Conservation (phyloP, 176 grass and related monocot genomes). For the Oryza australiensis region DNA sequence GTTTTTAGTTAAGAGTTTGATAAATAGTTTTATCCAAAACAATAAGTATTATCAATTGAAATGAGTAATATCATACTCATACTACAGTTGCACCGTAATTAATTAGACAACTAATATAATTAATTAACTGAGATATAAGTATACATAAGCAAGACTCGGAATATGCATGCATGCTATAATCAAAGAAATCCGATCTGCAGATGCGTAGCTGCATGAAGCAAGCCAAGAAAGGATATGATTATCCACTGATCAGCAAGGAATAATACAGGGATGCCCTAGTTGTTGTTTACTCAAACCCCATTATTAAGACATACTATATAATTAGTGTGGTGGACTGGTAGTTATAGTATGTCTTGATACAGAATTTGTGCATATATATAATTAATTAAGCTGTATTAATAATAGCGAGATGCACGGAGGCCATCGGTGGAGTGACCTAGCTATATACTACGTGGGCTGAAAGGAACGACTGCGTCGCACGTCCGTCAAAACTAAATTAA, state of each 20-base stretch:
- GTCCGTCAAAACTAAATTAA: constrained; percentile 8
- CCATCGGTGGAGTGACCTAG: not conserved
- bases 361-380: not conserved
- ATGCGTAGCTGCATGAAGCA: constrained; percentile 8
- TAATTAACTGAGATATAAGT: not conserved
- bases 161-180: not conserved
- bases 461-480: constrained; percentile 42
- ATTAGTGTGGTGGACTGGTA: not conserved
- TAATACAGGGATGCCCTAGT: constrained; percentile 29
- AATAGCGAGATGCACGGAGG: constrained; percentile 36
- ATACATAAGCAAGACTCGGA: not conserved
- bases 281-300: constrained; percentile 30
- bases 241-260: constrained; percentile 32
- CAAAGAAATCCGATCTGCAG: not conserved
- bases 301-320: not conserved
- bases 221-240: not conserved
- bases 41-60: no score
- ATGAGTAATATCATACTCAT: constrained; percentile 5
- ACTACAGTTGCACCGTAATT: constrained; percentile 28
- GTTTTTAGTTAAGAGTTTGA: no score
- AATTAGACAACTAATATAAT: not conserved
- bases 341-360: not conserved
- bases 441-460: not conserved
- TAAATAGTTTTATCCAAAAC: no score
- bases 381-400: not conserved